Base-by-base conservation (phyloP, 2,329 filamentous ascomycete genomes). In the Arachnomyces sp. region DNA sequence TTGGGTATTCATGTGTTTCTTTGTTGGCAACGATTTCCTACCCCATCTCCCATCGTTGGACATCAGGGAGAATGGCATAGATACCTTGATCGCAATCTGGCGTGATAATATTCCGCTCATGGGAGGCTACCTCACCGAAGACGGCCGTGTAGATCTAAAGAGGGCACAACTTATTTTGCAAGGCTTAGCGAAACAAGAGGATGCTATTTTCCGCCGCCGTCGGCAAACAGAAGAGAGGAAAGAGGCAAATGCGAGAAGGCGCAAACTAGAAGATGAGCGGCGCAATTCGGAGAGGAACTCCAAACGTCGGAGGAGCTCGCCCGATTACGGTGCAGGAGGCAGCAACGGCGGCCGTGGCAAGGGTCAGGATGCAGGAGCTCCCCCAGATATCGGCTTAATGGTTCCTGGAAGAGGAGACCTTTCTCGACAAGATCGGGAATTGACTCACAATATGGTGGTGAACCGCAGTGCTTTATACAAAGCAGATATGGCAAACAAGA, bases 1-100 rank as follows among this genome's bases (percentile, higher is more conserved):
- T 59, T 96, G 90, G 92, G 87, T 96, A 11, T 96, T 96, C 62
- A 92, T 96, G 80, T 96, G 90, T 67, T 96, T 93, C 68, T 96
- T 96, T 60, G 90, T 96, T 42, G 90, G 90, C 50, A 98, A 98
- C 64, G 93, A 98, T 69, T 98, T 98, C 67, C 68, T 98, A 51
- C 92, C 92, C 37, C 92, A 98, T 72, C 71, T 98, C 43, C 92
- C 92, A n/a, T 94, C 90, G 54, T 74, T 98, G 43, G 92, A 96
- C 61, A 96, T 98, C 60, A 80, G 92, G 45, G 92, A 98, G 57
- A 89, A 95, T 59, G 90, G 90, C 36, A 98, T 98, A 57, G 90
- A 98, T 58, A 93, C 89, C 1, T 72, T 98, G 41, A 94, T 89
- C 49, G 82, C 86, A n/a, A 92, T 98, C 41, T 98, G 93, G 92